A percentile compares a stretch with the other conserved stretches of the same genome.
Conservation (phyloP, 1,139 yeast genomes). For the Yamadazyma songkhlaensis region DNA sequence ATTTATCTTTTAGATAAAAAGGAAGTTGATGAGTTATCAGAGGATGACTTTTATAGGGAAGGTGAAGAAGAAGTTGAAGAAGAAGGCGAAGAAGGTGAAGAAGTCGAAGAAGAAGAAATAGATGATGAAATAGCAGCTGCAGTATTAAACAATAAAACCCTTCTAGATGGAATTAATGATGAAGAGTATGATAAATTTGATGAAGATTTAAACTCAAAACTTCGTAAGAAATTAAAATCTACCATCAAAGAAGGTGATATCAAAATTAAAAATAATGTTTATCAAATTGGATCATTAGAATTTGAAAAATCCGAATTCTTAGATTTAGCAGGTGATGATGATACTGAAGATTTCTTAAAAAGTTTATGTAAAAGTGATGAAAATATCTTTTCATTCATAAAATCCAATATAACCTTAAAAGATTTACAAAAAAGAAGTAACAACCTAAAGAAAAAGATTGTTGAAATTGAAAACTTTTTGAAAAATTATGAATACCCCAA, state of each 20-base stretch:
- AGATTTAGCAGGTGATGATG: slow-evolving; percentile 46
- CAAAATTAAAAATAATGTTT: slow-evolving; percentile 27
- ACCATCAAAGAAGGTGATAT: slow-evolving; percentile 14
- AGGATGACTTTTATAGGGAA: slow-evolving; percentile 4
- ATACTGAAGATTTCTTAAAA: slow-evolving; percentile 51
- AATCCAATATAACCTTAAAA: slow-evolving; percentile 42
- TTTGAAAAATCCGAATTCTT: slow-evolving; percentile 51
- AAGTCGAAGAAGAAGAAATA: slow-evolving; percentile 7
- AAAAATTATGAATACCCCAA: slow-evolving; percentile 41
- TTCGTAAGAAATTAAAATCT: slow-evolving; percentile 5
- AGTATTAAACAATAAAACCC: too few species aligned
- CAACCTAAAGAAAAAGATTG: slow-evolving; percentile 33
- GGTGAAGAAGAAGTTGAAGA: slow-evolving; percentile 9
- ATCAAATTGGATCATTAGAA: slow-evolving; percentile 53
- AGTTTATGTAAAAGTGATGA: slow-evolving; percentile 45
- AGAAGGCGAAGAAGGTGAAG: slow-evolving; percentile 6
- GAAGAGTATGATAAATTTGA: slow-evolving; percentile 6
- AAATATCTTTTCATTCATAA: slow-evolving; percentile 44
- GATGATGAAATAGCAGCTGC: slow-evolving; percentile 4
- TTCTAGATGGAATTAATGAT: neutral
- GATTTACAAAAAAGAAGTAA: slow-evolving; percentile 49
- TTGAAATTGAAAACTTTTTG: slow-evolving; percentile 32
- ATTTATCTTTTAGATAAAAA: slow-evolving; percentile 38
- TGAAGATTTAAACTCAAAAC: neutral
- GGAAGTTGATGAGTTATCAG: slow-evolving; percentile 4